Evolutionary conservation across 2,329 filamentous ascomycete species (phyloP).

Genomic region (Cercospora sp.): DNA sequence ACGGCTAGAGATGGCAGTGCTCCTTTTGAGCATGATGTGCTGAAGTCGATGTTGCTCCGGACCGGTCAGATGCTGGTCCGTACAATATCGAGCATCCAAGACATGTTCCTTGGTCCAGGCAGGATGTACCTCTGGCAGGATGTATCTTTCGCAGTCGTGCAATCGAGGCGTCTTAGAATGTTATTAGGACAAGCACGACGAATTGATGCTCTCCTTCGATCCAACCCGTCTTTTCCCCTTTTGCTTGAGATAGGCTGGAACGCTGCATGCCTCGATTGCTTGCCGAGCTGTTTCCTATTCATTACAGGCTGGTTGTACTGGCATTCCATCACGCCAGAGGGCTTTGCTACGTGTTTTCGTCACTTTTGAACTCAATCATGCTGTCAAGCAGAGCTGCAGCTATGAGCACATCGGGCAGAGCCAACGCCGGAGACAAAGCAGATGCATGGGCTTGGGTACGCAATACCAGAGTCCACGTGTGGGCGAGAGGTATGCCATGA

Average conservation of each 20-base stretch:
- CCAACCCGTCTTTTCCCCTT: background rate
- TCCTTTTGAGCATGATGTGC: background rate
- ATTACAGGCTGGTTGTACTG: background rate
- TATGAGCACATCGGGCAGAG: background rate
- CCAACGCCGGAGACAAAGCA: background rate
- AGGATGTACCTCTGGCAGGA: too few species aligned
- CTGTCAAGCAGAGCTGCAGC: too few species aligned
- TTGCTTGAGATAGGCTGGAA: background rate
- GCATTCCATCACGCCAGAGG: background rate
- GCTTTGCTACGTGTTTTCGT: too few species aligned
- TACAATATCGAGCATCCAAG: background rate
- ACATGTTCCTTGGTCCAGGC: background rate
- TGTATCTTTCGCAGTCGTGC: background rate
- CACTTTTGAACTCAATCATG: too few species aligned
- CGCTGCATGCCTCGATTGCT: background rate
- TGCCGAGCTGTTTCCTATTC: background rate
- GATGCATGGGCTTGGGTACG: background rate
- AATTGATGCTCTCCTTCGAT: background rate
- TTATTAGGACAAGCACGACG: background rate
- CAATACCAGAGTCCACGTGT: too few species aligned
- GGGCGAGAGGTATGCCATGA: too few species aligned
- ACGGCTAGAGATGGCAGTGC: background rate
- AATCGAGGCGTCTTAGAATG: background rate
- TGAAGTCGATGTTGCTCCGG: background rate
- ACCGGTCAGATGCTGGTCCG: too few species aligned